Evolutionary conservation across 768 basidiomycete genomes (phyloP).

Genomic region (Leccinum disarticulatum): DNA sequence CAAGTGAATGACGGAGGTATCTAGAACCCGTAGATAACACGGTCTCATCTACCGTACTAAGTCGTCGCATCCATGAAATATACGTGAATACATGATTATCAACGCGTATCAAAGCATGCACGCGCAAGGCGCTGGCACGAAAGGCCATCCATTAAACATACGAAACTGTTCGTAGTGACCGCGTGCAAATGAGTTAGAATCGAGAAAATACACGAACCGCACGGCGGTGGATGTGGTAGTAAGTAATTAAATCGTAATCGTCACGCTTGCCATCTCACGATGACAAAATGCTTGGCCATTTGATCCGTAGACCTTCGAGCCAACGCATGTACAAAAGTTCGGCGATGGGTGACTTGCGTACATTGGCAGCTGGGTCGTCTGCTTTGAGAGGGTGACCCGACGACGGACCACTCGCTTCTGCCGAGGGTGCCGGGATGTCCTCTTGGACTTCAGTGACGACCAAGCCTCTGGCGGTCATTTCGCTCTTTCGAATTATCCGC

Average conservation of each 20-base stretch:
- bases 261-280: conserved; percentile 12
- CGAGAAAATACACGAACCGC: not conserved
- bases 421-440: conserved; percentile 55
- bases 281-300: conserved; percentile 76
- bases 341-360: conserved; percentile 84
- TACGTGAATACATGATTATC: conserved; percentile 15
- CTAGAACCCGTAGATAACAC: too few species aligned
- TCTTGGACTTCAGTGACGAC: conserved; percentile 83
- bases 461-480: conserved; percentile 82
- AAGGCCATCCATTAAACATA: not conserved
- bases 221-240: not conserved
- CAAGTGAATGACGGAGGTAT: too few species aligned
- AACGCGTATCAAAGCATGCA: conserved; percentile 1
- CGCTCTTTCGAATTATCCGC: conserved; percentile 74
- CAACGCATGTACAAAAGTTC: conserved; percentile 97
- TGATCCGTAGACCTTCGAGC: conserved; percentile 88
- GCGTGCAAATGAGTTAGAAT: conserved; percentile 3
- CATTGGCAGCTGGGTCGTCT: conserved; percentile 41
- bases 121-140: not conserved
- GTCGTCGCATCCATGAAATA: conserved; percentile 8
- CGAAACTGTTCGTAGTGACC: conserved; percentile 1
- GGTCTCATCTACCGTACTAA: not conserved
- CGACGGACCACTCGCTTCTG: conserved; percentile 32
- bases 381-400: conserved; percentile 32
- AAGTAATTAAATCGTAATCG: not conserved